phyloP scores from a whole-genome alignment of 805 yeast species.

The Candida tibetensis region DNA sequence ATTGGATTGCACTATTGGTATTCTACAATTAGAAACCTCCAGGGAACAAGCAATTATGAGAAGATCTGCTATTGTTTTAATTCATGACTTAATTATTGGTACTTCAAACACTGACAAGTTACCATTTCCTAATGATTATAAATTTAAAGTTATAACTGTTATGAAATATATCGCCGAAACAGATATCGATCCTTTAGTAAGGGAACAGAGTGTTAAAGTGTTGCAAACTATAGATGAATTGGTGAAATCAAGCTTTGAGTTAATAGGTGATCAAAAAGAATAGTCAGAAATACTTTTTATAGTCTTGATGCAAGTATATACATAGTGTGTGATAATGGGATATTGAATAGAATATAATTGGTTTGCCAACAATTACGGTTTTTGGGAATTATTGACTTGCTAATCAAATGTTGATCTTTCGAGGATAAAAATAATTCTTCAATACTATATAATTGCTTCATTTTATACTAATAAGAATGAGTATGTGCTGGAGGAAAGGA shows the following conservation, averaged over 20 bases:
- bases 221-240: constrained; percentile 33
- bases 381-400: too few species aligned
- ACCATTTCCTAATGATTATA: constrained; percentile 50
- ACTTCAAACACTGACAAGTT: constrained; percentile 45
- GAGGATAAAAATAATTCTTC: too few species aligned
- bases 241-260: constrained; percentile 13
- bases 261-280: background rate
- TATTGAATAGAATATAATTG: too few species aligned
- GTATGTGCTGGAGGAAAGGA: too few species aligned
- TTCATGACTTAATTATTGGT: constrained; percentile 57
- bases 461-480: too few species aligned
- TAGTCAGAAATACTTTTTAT: too few species aligned
- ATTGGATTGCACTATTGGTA: constrained; percentile 75
- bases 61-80: constrained; percentile 69
- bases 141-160: constrained; percentile 37
- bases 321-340: too few species aligned
- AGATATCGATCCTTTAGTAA: constrained; percentile 55
- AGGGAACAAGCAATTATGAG: constrained; percentile 57
- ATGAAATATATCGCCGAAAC: constrained; percentile 45
- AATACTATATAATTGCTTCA: too few species aligned
- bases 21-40: constrained; percentile 55
- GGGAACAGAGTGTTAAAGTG: constrained; percentile 51
- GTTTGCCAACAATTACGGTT: too few species aligned
- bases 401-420: too few species aligned
- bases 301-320: too few species aligned